Evolutionary conservation across 768 basidiomycete genomes (phyloP).

Genomic region (Podaxis mareebaensis): DNA sequence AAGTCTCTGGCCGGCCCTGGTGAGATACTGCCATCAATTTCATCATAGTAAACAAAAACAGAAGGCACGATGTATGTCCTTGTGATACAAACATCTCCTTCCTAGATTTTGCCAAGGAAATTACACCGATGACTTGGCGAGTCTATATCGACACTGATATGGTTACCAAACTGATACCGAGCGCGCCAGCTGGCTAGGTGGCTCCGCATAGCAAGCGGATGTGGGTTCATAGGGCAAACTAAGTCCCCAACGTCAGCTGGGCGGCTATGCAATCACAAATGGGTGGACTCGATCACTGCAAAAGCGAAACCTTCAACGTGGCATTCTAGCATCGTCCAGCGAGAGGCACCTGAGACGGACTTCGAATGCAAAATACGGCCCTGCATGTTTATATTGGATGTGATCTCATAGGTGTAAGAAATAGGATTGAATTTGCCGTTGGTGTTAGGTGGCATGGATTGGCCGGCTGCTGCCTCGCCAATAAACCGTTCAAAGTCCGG

Average conservation of each 20-base stretch:
- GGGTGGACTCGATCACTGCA: no score
- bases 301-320: background rate
- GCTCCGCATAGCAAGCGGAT: no score
- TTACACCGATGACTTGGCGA: no score
- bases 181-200: no score
- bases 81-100: background rate
- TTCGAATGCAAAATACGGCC: background rate
- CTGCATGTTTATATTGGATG: conserved; percentile 9
- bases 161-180: no score
- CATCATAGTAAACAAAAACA: background rate
- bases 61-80: background rate
- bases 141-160: no score
- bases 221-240: no score
- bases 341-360: background rate
- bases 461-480: background rate
- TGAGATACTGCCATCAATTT: background rate
- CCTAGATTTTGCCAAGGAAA: no score
- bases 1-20: conserved; percentile 10
- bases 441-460: background rate
- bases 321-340: background rate
- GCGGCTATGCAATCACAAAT: no score
- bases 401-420: conserved; percentile 8
- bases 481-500: background rate
- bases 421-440: background rate
- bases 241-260: no score